Percentiles rank a stretch among this genome's conserved stretches.
Conservation (phyloP, 768 basidiomycete genomes). For the Dioszegia aurantiaca region DNA sequence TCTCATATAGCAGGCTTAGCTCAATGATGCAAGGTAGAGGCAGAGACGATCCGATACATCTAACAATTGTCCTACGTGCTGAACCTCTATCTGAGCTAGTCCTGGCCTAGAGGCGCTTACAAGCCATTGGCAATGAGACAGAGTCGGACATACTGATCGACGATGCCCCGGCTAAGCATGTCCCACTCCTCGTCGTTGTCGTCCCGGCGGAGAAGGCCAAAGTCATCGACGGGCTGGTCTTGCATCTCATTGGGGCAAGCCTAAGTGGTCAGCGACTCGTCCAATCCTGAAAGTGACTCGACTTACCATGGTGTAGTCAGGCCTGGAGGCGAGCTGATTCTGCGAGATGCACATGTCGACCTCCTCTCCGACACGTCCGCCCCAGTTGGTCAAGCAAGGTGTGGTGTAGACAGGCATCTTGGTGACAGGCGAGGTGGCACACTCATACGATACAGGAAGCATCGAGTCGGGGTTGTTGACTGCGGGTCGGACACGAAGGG, state of each 20-base stretch:
- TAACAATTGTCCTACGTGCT: background rate
- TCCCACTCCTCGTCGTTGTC: conserved; percentile 18
- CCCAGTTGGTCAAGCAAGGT: conserved; percentile 12
- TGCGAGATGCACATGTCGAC: conserved; percentile 20
- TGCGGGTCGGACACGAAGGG: conserved; percentile 3
- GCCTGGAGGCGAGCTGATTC: conserved; percentile 10
- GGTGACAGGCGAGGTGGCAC: conserved; percentile 6
- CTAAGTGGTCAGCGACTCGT: conserved; percentile 5
- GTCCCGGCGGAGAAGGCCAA: conserved; percentile 8
- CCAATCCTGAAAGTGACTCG: background rate
- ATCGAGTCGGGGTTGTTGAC: background rate
- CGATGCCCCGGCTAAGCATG: conserved; percentile 9
- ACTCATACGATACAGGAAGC: background rate
- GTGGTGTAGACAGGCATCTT: conserved; percentile 5
- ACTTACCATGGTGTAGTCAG: conserved; percentile 17
- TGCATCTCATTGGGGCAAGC: conserved; percentile 24
- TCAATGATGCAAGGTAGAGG: background rate
- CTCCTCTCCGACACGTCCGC: background rate
- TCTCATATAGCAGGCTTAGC: conserved; percentile 25
- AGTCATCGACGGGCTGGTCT: conserved; percentile 13
- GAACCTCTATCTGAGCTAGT: background rate
- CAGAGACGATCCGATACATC: background rate
- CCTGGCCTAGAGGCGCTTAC: background rate
- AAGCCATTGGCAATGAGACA: conserved; percentile 17
- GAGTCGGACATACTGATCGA: conserved; percentile 19